Evolutionary conservation across 2,329 filamentous ascomycete genomes (phyloP).

Genomic region (Karstenula rhodostoma): DNA sequence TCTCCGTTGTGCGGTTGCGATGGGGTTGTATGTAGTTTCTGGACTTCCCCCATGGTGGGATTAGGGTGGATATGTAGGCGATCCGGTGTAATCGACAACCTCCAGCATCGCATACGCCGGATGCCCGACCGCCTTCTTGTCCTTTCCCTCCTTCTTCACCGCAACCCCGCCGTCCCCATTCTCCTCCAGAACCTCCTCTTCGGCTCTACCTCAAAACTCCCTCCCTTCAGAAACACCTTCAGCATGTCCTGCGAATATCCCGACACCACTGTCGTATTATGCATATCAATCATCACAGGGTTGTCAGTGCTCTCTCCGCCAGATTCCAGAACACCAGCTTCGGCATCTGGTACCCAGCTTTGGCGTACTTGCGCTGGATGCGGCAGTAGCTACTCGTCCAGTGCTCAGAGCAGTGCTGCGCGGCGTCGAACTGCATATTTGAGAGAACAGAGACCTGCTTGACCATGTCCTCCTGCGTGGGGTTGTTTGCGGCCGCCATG

Average conservation of each 20-base stretch:
- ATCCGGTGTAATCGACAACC: conserved; percentile 58
- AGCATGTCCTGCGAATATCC: conserved; percentile 67
- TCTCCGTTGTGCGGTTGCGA: no score
- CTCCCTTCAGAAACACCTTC: conserved; percentile 64
- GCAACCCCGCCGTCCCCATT: conserved; percentile 41
- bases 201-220: conserved; percentile 54
- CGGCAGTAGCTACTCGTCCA: conserved; percentile 61
- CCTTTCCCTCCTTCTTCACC: conserved; percentile 50
- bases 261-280: conserved; percentile 60
- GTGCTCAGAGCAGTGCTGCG: conserved; percentile 22
- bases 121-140: conserved; percentile 61
- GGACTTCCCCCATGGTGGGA: no score
- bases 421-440: conserved; percentile 67
- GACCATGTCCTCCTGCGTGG: conserved; percentile 66
- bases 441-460: conserved; percentile 68
- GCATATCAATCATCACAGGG: conserved; percentile 57
- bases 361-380: conserved; percentile 56
- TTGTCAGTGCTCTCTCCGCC: conserved; percentile 58
- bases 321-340: conserved; percentile 70
- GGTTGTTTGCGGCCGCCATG: conserved; percentile 59
- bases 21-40: no score
- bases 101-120: conserved; percentile 64
- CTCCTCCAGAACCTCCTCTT: conserved; percentile 42
- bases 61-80: no score
- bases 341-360: conserved; percentile 65